Evolutionary conservation across 805 yeast species (phyloP), one percentile per base, ranked within the genome.

Genomic region (Yarrowia porcina): DNA sequence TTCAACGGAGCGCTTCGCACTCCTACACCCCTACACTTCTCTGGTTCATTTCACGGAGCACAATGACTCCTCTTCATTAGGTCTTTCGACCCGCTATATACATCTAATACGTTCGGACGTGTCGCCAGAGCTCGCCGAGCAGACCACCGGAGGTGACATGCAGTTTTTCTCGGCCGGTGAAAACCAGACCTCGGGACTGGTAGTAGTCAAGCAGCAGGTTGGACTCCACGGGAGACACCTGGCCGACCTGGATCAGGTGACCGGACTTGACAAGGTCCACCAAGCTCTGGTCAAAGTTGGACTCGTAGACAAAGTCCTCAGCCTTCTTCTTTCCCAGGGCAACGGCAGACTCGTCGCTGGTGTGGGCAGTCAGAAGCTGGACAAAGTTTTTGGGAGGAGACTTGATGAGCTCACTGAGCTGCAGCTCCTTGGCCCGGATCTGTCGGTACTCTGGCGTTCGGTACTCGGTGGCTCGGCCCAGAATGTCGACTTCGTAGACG

Each of bases 121-220:
- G 44, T 18, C 59, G 42, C 61, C 61, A 56, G 17, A 56, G 61
- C 49, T 56, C 49, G 20, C 61, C 61, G 10, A 56, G 21, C 8
- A 39, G 20, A 11, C 61, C 49, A 1, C 61, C 61, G 1, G 61
- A 39, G 30, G 39, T 21, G 21, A 56, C 47, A 27, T 28, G 36
- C 47, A 56, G 39, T 20, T 39, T 30, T 3, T 41, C 49, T 1
- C 27, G 20, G 12, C 12, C 15, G 15, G 9, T 20, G 11, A 56
- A 12, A 8, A 12, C 18, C 20, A 56, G 17, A 1, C 61, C 61
- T 5, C 61, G 61, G 1, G 47, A 20, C 47, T 20, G 4, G 61
- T 56, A 56, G 61, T 56, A 56, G 28, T 39, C 23, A 5, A 56
- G n/a, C 30, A 56, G 39, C 36, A 30, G 28, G 10, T 12, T 11